Base-by-base conservation (phyloP, 805 yeast genomes). In the Candida stauntonica region DNA sequence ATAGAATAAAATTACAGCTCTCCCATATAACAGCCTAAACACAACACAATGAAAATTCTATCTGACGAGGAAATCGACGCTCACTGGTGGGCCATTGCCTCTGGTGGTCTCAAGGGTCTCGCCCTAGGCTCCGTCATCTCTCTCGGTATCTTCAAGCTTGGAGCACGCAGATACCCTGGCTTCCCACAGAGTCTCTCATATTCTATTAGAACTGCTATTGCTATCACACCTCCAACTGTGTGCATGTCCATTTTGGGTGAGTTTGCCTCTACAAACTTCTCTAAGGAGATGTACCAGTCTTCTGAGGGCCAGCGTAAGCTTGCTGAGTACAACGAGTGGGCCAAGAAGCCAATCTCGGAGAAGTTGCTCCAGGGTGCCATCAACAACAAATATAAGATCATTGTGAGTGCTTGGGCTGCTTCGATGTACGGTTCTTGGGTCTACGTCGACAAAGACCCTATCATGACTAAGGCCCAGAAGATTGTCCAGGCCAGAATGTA, bases 401-500 rank as follows among this genome's bases (percentile, higher is more conserved):
- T 85, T 48, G 73, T 80, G 16, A 79, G 76, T 39, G 72, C 82
- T 7, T 85, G 95, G 95, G 88, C 86, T 5, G 83, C 77, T 17
- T 80, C 91, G 3, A 62, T 85, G 67, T 84, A 72, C 49, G 95
- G 88, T 1, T 81, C 94, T 5, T 86, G 91, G 86, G 74, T 63
- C 33, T 53, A 66, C 31, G 86, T 84, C 36, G 79, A 84, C 64
- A 75, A 72, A 50, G 95, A 86, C 59, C 80, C 78, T 47, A 66
- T 79, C 57, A 73, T 86, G 81, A 75, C 86, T 38, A 73, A 70
- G 47, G 64, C 93, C 5, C 95, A 86, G 64, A 86, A 84, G 60
- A 76, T 84, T 34, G 93, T 83, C 24, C 89, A 82, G 58, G 94
- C 94, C 23, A 79, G 95, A 74, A 86, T 86, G 84, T 86, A 86